Percentiles rank a stretch among this genome's conserved stretches.
Evolutionary conservation across 805 yeast genomes (phyloP).

Genomic region (Phaffomyces opuntiae): DNA sequence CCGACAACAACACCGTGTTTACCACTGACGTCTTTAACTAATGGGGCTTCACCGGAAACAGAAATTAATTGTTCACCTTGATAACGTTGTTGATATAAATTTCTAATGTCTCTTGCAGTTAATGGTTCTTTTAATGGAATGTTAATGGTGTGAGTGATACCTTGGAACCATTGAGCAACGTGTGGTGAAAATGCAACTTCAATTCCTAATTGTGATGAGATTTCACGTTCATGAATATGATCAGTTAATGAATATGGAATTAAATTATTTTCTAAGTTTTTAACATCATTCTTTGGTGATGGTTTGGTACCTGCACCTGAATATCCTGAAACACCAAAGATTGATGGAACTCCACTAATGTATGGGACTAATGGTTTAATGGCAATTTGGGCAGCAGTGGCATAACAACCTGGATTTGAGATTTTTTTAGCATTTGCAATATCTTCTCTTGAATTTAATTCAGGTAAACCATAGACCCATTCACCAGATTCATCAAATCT

Average conservation of each 20-base stretch:
- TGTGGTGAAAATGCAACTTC: constrained; percentile 91
- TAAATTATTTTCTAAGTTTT: constrained; percentile 68
- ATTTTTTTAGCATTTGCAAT: constrained; percentile 74
- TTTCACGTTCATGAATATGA: constrained; percentile 94
- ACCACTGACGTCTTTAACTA: constrained; percentile 85
- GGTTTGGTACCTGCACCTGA: constrained; percentile 99
- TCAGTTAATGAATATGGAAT: constrained; percentile 95
- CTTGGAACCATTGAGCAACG: constrained; percentile 99
- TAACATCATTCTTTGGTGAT: constrained; percentile 86
- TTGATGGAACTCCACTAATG: constrained; percentile 65
- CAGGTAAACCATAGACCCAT: constrained; percentile 96
- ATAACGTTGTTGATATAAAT: constrained; percentile 81
- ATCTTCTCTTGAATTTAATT: constrained; percentile 59
- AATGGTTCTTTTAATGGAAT: constrained; percentile 73
- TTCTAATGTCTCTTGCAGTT: constrained; percentile 76
- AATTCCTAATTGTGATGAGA: constrained; percentile 69
- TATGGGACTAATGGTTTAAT: constrained; percentile 77
- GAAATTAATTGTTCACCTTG: constrained; percentile 80
- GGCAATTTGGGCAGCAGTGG: constrained; percentile 96
- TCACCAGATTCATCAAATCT: constrained; percentile 83
- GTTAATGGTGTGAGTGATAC: constrained; percentile 86
- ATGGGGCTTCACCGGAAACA: constrained; percentile 87
- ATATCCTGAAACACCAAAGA: constrained; percentile 96
- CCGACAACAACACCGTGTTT: constrained; percentile 95
- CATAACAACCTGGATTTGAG: constrained; percentile 98